Percentiles rank a stretch among this genome's conserved stretches.
Evolutionary conservation across 371 early-diverging fungal genomes (phyloP).

Genomic region (Dinochytrium kinnereticum): DNA sequence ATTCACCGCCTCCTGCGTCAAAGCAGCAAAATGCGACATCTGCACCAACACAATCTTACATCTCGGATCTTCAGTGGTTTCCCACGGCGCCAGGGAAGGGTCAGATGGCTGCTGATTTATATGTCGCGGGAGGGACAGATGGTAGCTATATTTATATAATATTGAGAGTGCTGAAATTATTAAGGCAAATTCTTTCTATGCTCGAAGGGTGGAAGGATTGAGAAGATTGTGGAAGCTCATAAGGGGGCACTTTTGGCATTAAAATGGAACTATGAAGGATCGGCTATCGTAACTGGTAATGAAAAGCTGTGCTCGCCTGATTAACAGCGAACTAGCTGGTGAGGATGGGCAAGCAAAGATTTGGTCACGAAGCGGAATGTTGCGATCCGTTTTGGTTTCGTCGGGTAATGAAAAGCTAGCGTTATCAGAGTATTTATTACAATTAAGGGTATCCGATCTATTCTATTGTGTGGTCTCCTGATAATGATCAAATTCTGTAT

Average conservation of each 20-base stretch:
- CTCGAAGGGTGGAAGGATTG: slow-evolving; percentile 52
- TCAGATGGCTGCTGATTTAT: slow-evolving; percentile 42
- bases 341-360: slow-evolving; percentile 62
- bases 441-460: slow-evolving; percentile 50
- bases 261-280: slow-evolving; percentile 59
- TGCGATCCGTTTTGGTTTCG: slow-evolving; percentile 54
- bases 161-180: slow-evolving; percentile 9
- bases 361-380: slow-evolving; percentile 63
- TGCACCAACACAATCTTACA: slow-evolving; percentile 24
- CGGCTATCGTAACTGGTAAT: slow-evolving; percentile 54
- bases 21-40: background rate
- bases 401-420: slow-evolving; percentile 35
- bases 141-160: slow-evolving; percentile 34
- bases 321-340: slow-evolving; percentile 42
- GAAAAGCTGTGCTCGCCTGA: background rate
- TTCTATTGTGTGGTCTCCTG: slow-evolving; percentile 56
- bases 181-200: slow-evolving; percentile 57
- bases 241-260: slow-evolving; percentile 55
- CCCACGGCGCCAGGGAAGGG: slow-evolving; percentile 50
- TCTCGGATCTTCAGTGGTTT: slow-evolving; percentile 55
- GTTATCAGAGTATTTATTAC: background rate
- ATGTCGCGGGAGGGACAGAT: slow-evolving; percentile 53
- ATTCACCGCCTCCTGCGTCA: slow-evolving; percentile 5
- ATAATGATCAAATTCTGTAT: slow-evolving; percentile 54
- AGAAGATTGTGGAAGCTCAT: slow-evolving; percentile 61